phyloP scores from a whole-genome alignment of 495 filamentous ascomycete genomes.

The Penicillium robsamsonii region DNA sequence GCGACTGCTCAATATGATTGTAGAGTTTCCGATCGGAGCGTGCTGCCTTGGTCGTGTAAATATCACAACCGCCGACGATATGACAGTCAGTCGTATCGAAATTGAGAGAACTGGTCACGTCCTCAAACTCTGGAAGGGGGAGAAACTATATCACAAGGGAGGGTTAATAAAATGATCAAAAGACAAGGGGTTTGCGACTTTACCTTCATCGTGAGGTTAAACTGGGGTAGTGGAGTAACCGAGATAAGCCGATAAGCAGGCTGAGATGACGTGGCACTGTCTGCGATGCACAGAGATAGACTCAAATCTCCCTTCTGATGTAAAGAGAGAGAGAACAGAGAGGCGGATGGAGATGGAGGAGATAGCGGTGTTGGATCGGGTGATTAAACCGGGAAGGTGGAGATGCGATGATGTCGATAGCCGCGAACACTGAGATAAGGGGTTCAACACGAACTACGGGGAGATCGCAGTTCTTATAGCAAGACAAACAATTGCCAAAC shows the following conservation, averaged over 20 bases:
- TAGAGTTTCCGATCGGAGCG: slow-evolving; percentile 95
- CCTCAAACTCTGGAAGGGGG: slow-evolving; percentile 83
- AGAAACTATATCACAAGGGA: slow-evolving; percentile 62
- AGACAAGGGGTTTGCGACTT: slow-evolving; percentile 7
- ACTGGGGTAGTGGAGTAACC: slow-evolving; percentile 7
- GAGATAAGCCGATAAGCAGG: slow-evolving; percentile 8
- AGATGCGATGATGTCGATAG: slow-evolving; percentile 23
- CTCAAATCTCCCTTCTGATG: background rate
- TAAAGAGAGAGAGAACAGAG: background rate
- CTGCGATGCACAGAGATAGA: background rate
- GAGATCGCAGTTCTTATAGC: background rate
- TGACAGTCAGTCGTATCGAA: slow-evolving; percentile 91
- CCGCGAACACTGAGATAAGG: slow-evolving; percentile 21
- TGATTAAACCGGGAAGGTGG: slow-evolving; percentile 25
- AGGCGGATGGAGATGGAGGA: background rate
- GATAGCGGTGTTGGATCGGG: slow-evolving; percentile 18
- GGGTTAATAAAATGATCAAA: background rate
- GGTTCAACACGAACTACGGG: slow-evolving; percentile 7
- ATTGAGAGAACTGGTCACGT: slow-evolving; percentile 83
- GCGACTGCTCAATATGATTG: slow-evolving; percentile 84
- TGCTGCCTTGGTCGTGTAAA: slow-evolving; percentile 95
- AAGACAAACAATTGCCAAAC: background rate
- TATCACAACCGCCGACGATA: slow-evolving; percentile 86
- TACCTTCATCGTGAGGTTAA: slow-evolving; percentile 30
- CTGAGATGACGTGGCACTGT: slow-evolving; percentile 5